Evolutionary conservation across 257 asterid genomes (phyloP), one percentile per base, ranked within the genome.

Genomic region (Scutellaria baicalensis): DNA sequence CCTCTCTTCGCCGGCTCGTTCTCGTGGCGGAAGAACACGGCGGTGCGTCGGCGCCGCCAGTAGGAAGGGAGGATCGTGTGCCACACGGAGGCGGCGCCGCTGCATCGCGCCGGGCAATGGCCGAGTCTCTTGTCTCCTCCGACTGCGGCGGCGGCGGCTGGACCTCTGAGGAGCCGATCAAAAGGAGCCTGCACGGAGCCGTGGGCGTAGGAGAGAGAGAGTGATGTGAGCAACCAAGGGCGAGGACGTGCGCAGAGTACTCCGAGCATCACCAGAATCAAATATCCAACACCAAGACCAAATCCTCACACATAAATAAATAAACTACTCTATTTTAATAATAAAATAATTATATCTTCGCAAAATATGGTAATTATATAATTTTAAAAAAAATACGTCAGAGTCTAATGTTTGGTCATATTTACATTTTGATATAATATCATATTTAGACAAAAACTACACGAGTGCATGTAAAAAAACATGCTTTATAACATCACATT

Each of bases 221-320:
- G 84, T 6, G 91, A 51, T 36, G 84, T 66, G 0, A 78, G 80
- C 40, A 84, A 81, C 88, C 87, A 91, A 75, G 85, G 78, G 72
- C 85, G 81, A 2, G 91, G 88, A 57, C 96, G 97, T 2, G 77
- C 83, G 75, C 89, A 86, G 54, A 89, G 85, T 74, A 79, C 90
- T 66, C 90, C 85, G 58, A 91, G 95, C 96, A 91, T 91, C 82
- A 85, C 96, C 88, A 79, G 75, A 76, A 67, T 73, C 27, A 60
- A 52, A 50, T 66, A 50, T 52, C 67, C 47, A n/a, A 8, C 75
- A 16, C 10, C 17, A 40, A 51, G 11, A 13, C 70, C 16, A 13
- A 60, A 33, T 43, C 79, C 14, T 6, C n/a, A 11, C 33, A 5
- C 33, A 16, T 14, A 17, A 10, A 50, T 1, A 31, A 18, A 51